These are phyloP conservation scores for Schizosaccharomyces lindneri DNA, from an alignment of 805 yeast species.

Conservation along the genomic window DNA sequence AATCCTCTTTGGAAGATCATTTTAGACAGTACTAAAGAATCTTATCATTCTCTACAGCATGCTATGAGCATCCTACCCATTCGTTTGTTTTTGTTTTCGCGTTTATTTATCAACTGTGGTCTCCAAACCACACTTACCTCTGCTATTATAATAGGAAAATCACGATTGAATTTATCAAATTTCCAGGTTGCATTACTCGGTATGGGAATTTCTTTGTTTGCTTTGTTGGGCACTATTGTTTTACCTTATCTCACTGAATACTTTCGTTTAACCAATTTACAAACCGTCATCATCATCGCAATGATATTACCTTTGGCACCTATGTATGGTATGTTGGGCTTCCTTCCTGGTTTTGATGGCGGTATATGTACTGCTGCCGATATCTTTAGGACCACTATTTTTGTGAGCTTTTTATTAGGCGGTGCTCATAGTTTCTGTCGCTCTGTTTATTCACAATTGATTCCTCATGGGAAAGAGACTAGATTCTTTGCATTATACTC, in stretches of 20 bases:
- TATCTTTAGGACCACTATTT: constrained; percentile 36
- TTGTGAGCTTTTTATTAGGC: constrained; percentile 59
- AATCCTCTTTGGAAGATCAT: not conserved
- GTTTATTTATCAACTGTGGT: not conserved
- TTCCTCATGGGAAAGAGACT: constrained; percentile 53
- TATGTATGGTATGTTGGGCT: constrained; percentile 40
- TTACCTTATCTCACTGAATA: constrained; percentile 7
- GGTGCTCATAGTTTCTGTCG: constrained; percentile 47
- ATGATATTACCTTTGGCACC: constrained; percentile 45
- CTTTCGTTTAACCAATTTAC: constrained; percentile 18
- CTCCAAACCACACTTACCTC: not conserved
- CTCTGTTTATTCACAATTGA: constrained; percentile 39
- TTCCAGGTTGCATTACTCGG: not conserved
- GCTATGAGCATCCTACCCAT: not conserved
- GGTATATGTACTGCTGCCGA: constrained; percentile 4
- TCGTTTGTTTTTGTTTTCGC: not conserved
- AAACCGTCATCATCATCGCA: constrained; percentile 27
- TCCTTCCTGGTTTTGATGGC: constrained; percentile 31
- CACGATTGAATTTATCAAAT: not conserved
- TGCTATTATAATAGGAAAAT: not conserved
- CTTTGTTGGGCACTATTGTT: not conserved
- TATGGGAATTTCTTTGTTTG: not conserved
- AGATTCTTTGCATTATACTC: constrained; percentile 53
- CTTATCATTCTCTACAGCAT: not conserved
- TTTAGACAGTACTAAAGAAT: not conserved